phyloP scores from a whole-genome alignment of 805 yeast species.

The Candida tammaniensis region DNA sequence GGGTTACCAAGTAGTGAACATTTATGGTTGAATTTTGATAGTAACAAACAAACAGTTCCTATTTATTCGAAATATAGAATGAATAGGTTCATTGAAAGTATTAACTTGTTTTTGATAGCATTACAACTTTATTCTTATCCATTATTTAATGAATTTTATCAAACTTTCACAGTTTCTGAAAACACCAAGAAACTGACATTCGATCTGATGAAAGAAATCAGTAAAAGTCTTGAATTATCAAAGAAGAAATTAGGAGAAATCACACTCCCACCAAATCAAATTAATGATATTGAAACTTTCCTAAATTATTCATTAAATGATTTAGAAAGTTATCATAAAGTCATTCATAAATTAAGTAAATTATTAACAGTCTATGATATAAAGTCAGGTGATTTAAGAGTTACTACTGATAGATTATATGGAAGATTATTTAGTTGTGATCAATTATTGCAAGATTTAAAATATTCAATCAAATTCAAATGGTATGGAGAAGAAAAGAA shows the following conservation, averaged over 20 bases:
- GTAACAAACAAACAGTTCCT: conserved; percentile 24
- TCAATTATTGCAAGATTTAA: background rate
- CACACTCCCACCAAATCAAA: conserved; percentile 18
- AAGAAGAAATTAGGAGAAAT: conserved; percentile 24
- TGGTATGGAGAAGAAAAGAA: conserved; percentile 9
- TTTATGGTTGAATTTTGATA: conserved; percentile 26
- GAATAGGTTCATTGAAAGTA: conserved; percentile 44
- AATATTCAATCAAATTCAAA: conserved; percentile 5
- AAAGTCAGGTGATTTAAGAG: conserved; percentile 31
- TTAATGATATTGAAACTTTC: conserved; percentile 46
- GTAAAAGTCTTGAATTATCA: conserved; percentile 16
- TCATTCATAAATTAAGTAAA: conserved; percentile 35
- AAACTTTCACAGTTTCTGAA: background rate
- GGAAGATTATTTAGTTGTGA: conserved; percentile 9
- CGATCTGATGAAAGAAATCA: conserved; percentile 21
- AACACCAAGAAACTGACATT: conserved; percentile 28
- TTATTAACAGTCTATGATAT: conserved; percentile 28
- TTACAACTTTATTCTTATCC: conserved; percentile 24
- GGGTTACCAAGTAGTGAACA: conserved; percentile 19
- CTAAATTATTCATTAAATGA: conserved; percentile 46
- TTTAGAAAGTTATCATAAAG: conserved; percentile 26
- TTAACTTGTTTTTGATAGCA: conserved; percentile 50
- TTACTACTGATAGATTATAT: conserved; percentile 17
- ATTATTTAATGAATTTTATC: conserved; percentile 4
- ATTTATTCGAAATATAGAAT: conserved; percentile 43